phyloP scores from a whole-genome alignment of 1,139 yeast genomes.

The Candida sojae region DNA sequence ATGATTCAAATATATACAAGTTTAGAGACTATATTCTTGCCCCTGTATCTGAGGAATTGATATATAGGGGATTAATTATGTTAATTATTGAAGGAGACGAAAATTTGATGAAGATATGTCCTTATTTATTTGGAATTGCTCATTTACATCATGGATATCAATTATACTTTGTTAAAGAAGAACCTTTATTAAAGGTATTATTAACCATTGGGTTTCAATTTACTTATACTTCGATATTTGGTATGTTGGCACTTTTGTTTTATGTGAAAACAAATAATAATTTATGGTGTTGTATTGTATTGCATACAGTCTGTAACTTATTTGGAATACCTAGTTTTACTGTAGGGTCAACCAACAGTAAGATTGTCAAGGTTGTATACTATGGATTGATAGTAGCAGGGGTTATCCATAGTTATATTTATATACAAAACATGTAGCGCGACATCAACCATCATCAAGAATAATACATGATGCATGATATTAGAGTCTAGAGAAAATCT shows the following conservation, averaged over 20 bases:
- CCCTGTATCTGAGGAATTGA: conserved; percentile 85
- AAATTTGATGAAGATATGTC: conserved; percentile 48
- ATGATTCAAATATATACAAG: conserved; percentile 2
- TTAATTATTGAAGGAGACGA: conserved; percentile 15
- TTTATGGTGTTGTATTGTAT: conserved; percentile 62
- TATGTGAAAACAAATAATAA: conserved; percentile 50
- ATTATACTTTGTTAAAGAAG: conserved; percentile 30
- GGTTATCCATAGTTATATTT: conserved; percentile 3
- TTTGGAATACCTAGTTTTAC: conserved; percentile 69
- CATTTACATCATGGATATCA: conserved; percentile 85
- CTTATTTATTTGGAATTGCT: conserved; percentile 84
- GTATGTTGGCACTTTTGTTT: conserved; percentile 66
- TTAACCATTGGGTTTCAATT: conserved; percentile 58
- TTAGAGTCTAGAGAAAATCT: not conserved
- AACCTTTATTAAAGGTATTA: conserved; percentile 31
- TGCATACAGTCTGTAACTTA: conserved; percentile 75
- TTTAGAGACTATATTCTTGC: conserved; percentile 72
- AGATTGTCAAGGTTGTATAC: conserved; percentile 29
- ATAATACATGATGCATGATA: not conserved
- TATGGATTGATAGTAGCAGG: conserved; percentile 48
- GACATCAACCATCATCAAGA: not conserved
- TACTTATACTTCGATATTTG: conserved; percentile 76
- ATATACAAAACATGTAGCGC: conserved; percentile 1
- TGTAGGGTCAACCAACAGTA: conserved; percentile 17
- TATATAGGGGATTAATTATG: conserved; percentile 67